Evolutionary conservation across 129 eudicot species (phyloP).

Genomic region (Flaveria bidentis): DNA sequence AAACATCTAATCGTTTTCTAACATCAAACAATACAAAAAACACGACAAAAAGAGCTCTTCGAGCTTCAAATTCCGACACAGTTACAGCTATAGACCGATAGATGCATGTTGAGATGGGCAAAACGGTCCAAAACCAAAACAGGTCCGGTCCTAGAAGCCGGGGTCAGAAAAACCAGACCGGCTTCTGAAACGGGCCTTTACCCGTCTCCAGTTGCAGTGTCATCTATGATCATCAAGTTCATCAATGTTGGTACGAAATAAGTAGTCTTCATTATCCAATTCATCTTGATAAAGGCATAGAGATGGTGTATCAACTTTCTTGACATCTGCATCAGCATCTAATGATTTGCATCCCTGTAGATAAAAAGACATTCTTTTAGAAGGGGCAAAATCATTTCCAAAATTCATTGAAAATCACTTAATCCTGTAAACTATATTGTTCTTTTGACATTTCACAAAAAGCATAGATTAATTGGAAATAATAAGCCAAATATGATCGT

Average conservation of each 20-base stretch:
- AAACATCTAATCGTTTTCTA: neutral
- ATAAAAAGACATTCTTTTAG: neutral
- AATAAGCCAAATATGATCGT: constrained; percentile 4
- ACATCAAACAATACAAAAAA: neutral
- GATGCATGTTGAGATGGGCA: neutral
- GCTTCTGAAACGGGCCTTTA: neutral
- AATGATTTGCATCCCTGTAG: constrained; percentile 62
- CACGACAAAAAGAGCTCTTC: neutral
- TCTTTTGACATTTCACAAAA: no score
- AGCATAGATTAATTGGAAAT: neutral
- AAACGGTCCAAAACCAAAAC: neutral
- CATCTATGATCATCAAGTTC: constrained; percentile 43
- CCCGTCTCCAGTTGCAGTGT: constrained; percentile 10
- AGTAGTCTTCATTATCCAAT: constrained; percentile 72
- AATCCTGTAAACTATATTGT: no score
- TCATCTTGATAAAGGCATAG: constrained; percentile 75
- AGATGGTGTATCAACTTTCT: constrained; percentile 46
- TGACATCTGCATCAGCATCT: constrained; percentile 25
- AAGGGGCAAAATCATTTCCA: neutral
- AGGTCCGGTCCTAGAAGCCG: neutral
- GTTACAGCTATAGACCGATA: neutral
- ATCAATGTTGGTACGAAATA: constrained; percentile 75
- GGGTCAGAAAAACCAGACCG: neutral
- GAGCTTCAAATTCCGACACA: neutral
- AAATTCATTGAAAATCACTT: no score